phyloP scores from a whole-genome alignment of 495 filamentous ascomycete species.

The Penicillium bovifimosum region DNA sequence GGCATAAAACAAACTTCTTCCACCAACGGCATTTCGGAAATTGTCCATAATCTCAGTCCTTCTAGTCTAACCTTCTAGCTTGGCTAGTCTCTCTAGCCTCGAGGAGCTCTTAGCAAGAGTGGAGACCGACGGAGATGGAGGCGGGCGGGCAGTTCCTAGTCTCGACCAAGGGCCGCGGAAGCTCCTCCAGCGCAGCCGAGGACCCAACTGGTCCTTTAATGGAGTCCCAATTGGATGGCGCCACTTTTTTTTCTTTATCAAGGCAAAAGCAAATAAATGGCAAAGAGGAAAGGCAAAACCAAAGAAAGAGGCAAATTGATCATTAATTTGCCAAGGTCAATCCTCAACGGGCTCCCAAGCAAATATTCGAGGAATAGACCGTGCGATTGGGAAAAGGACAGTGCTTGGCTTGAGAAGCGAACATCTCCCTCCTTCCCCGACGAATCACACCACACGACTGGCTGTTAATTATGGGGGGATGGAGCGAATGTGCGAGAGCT shows the following conservation, averaged over 20 bases:
- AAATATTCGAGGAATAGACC: not conserved
- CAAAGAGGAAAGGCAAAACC: not conserved
- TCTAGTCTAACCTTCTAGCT: conserved; percentile 4
- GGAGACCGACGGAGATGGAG: conserved; percentile 19
- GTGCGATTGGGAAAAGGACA: conserved; percentile 9
- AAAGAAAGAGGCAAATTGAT: conserved; percentile 5
- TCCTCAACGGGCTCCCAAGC: not conserved
- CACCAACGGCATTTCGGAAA: conserved; percentile 1
- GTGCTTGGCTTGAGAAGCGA: not conserved
- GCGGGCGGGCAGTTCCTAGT: conserved; percentile 24
- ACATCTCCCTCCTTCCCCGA: conserved; percentile 8
- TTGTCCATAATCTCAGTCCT: not conserved
- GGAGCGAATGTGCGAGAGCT: not conserved
- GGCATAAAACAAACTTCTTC: not conserved
- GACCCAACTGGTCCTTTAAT: conserved; percentile 2
- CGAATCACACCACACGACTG: conserved; percentile 2
- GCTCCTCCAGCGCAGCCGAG: conserved; percentile 14
- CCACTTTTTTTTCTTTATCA: not conserved
- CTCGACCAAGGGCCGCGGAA: conserved; percentile 16
- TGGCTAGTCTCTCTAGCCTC: not conserved
- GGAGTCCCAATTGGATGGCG: not conserved
- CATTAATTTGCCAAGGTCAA: not conserved
- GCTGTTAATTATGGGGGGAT: not conserved
- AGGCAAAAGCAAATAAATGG: not conserved
- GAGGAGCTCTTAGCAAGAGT: conserved; percentile 6